Evolutionary conservation across 2,329 filamentous ascomycete species (phyloP).

Genomic region (Metarhizium anisopliae): DNA sequence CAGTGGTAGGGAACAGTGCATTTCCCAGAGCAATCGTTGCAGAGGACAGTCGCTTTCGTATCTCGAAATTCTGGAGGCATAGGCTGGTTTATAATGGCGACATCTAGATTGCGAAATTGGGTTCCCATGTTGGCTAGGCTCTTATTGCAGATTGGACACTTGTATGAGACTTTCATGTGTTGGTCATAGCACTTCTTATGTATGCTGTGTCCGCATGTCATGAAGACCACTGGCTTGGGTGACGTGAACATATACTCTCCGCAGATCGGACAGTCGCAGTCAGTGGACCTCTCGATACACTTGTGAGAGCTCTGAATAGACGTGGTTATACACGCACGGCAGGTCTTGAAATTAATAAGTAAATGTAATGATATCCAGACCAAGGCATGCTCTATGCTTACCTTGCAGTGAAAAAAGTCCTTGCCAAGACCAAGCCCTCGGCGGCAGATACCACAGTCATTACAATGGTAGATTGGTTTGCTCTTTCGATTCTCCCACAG

Average conservation of each 20-base stretch:
- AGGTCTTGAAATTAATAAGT: slow-evolving; percentile 47
- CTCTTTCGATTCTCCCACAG: slow-evolving; percentile 90
- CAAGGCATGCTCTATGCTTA: slow-evolving; percentile 27
- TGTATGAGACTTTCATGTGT: slow-evolving; percentile 84
- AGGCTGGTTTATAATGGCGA: slow-evolving; percentile 78
- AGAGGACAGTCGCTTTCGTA: slow-evolving; percentile 75
- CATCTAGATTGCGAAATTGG: slow-evolving; percentile 83
- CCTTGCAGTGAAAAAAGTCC: slow-evolving; percentile 98
- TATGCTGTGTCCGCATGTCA: slow-evolving; percentile 93
- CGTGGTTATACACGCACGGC: slow-evolving; percentile 89
- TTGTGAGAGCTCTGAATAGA: slow-evolving; percentile 77
- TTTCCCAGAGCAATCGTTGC: slow-evolving; percentile 89
- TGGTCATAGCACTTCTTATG: slow-evolving; percentile 83
- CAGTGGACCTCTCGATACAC: slow-evolving; percentile 88
- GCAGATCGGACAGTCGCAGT: slow-evolving; percentile 95
- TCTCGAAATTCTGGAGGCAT: slow-evolving; percentile 81
- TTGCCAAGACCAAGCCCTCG: slow-evolving; percentile 87
- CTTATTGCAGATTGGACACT: slow-evolving; percentile 93
- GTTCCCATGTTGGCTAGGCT: slow-evolving; percentile 97
- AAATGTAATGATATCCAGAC: not conserved
- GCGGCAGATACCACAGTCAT: slow-evolving; percentile 91
- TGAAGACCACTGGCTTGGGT: slow-evolving; percentile 78
- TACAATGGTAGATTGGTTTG: slow-evolving; percentile 92
- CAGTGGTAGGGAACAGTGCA: slow-evolving; percentile 87
- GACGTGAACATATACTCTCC: slow-evolving; percentile 95